Base-by-base conservation (phyloP, 2,329 filamentous ascomycete genomes). In the Zymoseptoria passerinii region DNA sequence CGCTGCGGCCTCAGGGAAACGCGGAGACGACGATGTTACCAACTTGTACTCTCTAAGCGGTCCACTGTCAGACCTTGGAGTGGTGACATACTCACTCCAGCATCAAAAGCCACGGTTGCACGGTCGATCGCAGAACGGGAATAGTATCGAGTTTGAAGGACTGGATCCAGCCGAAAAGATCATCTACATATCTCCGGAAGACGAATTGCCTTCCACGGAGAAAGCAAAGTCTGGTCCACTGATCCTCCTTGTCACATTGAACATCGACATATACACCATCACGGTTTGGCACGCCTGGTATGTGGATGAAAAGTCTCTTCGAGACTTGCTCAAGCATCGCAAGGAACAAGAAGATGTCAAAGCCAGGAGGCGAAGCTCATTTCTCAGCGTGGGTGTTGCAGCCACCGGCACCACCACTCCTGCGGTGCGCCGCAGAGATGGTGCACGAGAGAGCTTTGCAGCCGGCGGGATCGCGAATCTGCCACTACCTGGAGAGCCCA, bases 221-320 rank as follows among this genome's bases (percentile, higher is more conserved):
- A 80, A 28, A n/a, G n/a, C 3, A 18, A 65, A 67, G 27, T 68
- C 74, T 58, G 71, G 72, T 50, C 71, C 75, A 28, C 75, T 96
- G 27, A 81, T 88, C 9, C 76, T 97, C 57, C 86, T 90, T 9
- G 82, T 96, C 54, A 96, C 92, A 0, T 79, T 87, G 61, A 96
- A 96, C 69, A 78, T 84, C 56, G 86, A 90, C 64, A 84, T 84
- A 2, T 87, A 84, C 65, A 81, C 85, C 66, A 91, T 95, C 70
- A 94, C 86, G 2, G 79, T 97, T 51, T 97, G 92, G 92, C 86
- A 85, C 59, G 81, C 92, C 55, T 82, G 84, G 50, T 95, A 95
- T 70, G 78, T 91, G 55, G 81, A 87, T 28, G 85, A 87, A 61
- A 84, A 87, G 62, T 81, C 70, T 67, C 78, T 78, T 54, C 73